Conservation (phyloP, 176 grass and related monocot genomes). For the Canna indica region DNA sequence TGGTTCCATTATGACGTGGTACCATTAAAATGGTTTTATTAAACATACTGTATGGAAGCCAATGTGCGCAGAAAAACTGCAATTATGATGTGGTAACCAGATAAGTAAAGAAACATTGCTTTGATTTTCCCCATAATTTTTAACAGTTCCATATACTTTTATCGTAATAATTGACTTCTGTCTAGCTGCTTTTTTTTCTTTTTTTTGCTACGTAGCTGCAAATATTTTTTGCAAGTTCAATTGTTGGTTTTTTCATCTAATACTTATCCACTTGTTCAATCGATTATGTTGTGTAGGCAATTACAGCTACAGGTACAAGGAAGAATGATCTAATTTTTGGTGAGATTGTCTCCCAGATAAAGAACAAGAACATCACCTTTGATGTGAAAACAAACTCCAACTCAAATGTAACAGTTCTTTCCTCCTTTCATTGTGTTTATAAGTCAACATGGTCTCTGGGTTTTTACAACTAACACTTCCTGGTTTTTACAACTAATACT, state of each 20-base stretch:
- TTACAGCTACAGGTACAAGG: constrained; percentile 85
- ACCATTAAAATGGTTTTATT: no score
- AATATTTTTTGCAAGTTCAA: no score
- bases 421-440: not conserved
- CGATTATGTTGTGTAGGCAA: constrained; percentile 40
- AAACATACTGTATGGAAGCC: no score
- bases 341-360: constrained; percentile 88
- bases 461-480: not conserved
- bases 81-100: no score
- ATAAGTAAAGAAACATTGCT: no score
- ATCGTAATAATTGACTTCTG: no score
- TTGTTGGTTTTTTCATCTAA: not conserved
- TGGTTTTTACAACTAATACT: not conserved
- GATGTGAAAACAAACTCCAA: constrained; percentile 89
- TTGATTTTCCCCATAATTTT: no score
- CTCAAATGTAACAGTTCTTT: constrained; percentile 44
- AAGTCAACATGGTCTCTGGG: not conserved
- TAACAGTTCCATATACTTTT: no score
- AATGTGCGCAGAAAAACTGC: no score
- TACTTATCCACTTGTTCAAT: not conserved
- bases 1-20: not conserved
- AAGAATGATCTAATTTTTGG: constrained; percentile 81
- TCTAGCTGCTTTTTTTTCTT: no score
- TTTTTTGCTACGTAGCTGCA: no score
- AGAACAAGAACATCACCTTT: constrained; percentile 71